Evolutionary conservation across 257 asterid species (phyloP).

Genomic region (Nicotiana obtusifolia): DNA sequence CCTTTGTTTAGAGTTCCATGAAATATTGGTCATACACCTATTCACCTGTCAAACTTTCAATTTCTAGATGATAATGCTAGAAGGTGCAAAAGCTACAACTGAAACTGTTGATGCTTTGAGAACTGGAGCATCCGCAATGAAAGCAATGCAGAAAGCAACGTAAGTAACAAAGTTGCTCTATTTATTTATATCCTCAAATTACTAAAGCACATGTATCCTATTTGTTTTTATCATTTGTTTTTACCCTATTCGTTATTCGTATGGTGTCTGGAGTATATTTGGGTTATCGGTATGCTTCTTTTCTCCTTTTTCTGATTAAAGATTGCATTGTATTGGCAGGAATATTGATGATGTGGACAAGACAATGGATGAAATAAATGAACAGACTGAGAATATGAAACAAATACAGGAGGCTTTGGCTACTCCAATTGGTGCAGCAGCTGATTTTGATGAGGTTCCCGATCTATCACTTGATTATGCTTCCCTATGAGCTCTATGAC

Average conservation of each 20-base stretch:
- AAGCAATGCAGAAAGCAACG: constrained; percentile 54
- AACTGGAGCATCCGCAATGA: constrained; percentile 50
- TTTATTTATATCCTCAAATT: background rate
- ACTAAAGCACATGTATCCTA: background rate
- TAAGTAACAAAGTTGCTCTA: constrained; percentile 15
- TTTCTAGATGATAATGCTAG: constrained; percentile 43
- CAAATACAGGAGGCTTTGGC: constrained; percentile 34
- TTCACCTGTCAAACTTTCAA: background rate
- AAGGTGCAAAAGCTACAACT: constrained; percentile 54
- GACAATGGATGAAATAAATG: constrained; percentile 35
- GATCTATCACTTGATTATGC: background rate
- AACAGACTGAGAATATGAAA: constrained; percentile 32
- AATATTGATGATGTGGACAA: constrained; percentile 37
- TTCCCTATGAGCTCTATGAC: background rate
- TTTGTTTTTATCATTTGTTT: background rate
- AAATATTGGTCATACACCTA: background rate
- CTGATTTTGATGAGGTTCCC: constrained; percentile 33
- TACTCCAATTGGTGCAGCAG: constrained; percentile 29
- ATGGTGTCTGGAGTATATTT: background rate
- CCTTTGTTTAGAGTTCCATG: background rate
- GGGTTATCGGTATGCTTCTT: background rate
- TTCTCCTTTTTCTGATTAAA: background rate
- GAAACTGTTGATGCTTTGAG: constrained; percentile 51
- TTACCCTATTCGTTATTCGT: background rate
- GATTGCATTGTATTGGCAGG: constrained; percentile 13